Base-by-base conservation (phyloP, 768 basidiomycete genomes). In the Podaxis pistillaris region DNA sequence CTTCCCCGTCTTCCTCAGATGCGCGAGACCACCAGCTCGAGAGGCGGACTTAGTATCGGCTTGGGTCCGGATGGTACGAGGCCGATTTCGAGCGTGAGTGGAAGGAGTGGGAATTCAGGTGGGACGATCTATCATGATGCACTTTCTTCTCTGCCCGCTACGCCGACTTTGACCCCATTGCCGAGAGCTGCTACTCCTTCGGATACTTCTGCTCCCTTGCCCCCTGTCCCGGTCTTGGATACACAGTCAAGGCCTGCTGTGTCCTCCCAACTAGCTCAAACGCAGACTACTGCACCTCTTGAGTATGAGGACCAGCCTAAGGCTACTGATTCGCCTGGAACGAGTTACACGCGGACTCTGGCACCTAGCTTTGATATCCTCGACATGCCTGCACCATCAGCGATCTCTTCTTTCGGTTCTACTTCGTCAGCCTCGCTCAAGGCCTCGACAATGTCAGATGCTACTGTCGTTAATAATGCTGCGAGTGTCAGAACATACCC, bases 81-180 rank as follows among this genome's bases (percentile, higher is more conserved):
- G 3, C 89, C 89, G 0, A 70, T 82, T 33, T 90, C 90, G 0
- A 76, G 76, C 52, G 74, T 83, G 41, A 90, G 88, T 58, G 78
- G 75, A 13, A 76, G 73, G 62, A 89, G 87, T 59, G 78, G 75
- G 19, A 76, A 76, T 13, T 84, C 83, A 1, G 87, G 83, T 3
- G 79, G 75, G 33, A 88, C 87, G 0, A 67, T 87, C 2, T 90
- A 86, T 66, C 85, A 86, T 64, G 88, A 90, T 67, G 88, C 89
- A 0, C 62, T 72, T 3, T 87, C 86, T 0, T 83, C 84, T 2
- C 40, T 76, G 15, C 81, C 84, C 22, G 72, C 71, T 46, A 79
- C 78, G 7, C 79, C 79, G 5, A 67, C 75, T 1, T 60, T 79
- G 49, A 65, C 77, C 1, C 79, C 81, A 52, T 78, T 78, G 8